Evolutionary conservation across 2,329 filamentous ascomycete species (phyloP), one percentile per base, ranked within the genome.

Genomic region (Aureobasidium melanogenum): DNA sequence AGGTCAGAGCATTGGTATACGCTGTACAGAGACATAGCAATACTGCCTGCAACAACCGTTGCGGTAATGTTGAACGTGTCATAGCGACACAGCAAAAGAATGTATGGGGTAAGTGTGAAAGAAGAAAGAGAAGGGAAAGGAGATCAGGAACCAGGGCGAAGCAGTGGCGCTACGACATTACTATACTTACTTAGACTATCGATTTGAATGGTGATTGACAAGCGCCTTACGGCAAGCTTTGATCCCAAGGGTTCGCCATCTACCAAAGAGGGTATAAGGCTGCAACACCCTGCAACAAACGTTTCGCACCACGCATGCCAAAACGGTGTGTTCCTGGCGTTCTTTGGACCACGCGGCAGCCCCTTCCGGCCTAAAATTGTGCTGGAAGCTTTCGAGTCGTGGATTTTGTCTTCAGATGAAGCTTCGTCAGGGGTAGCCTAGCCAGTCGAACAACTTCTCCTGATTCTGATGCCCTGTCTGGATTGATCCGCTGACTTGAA

Each of bases 381-480:
- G 64, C 72, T n/a, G n/a, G n/a, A 76, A 73, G 64, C 73, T 73
- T 62, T 72, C 19, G 51, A 54, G 51, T 54, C 51, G 51, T 54
- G 36, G 34, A 19, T n/a, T 54, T 28, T 36, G 24, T 41, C 22
- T 41, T 54, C 17, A 2, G 14, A 7, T 28, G 44, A n/a, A 41
- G 34, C 51, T 41, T 24, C 51, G 19, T 41, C 36, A 34, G 36
- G 38, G 34, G 36, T 17, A 19, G 32, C 32, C 32, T 36, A 22
- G 22, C 34, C 17, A 19, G 36, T 30, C 51, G 30, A 54, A 54
- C 36, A 26, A 41, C 24, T 28, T 54, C 38, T 19, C 19, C 22
- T 30, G 34, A 17, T 54, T 14, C n/a, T 30, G 24, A 26, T 52
- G 17, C 24, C 15, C 7, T 12, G 34, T 14, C 51, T 30, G 36